phyloP scores from a whole-genome alignment of 139 green algal genomes.

The Parachlorella kessleri region DNA sequence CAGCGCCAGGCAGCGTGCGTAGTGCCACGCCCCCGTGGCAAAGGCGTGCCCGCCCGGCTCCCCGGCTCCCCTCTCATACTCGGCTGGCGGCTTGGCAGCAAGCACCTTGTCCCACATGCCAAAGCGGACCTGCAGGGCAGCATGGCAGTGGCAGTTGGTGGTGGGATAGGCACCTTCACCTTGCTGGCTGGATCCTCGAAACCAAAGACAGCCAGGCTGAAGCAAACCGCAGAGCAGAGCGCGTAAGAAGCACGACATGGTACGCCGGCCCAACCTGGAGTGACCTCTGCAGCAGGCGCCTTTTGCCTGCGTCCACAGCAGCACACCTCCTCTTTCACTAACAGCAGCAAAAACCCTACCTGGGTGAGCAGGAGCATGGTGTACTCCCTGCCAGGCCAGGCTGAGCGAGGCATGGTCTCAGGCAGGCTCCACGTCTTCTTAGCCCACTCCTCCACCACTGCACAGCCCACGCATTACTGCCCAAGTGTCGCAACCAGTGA shows the following conservation, averaged over 20 bases:
- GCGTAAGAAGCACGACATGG: no score
- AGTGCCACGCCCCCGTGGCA: constrained; percentile 24
- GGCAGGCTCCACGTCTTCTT: constrained; percentile 1
- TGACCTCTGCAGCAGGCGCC: no score
- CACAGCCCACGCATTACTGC: background rate
- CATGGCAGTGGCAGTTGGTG: no score
- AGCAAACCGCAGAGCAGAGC: no score
- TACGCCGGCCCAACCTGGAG: no score
- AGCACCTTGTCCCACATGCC: constrained; percentile 37
- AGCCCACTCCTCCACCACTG: constrained; percentile 7
- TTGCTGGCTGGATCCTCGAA: no score
- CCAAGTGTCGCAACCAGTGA: no score
- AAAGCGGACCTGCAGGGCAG: constrained; percentile 8
- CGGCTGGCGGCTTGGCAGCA: background rate
- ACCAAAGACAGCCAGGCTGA: no score
- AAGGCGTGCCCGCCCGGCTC: constrained; percentile 27
- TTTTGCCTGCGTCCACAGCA: no score
- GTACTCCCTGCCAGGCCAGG: constrained; percentile 11
- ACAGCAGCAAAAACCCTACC: background rate
- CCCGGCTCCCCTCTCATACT: constrained; percentile 21
- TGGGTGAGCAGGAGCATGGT: constrained; percentile 12
- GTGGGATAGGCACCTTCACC: no score
- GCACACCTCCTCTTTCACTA: background rate
- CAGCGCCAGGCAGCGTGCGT: constrained; percentile 30
- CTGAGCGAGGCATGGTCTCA: background rate